These are phyloP conservation scores for Jasminum sambac DNA, from an alignment of 257 asterid genomes.

Conservation along the genomic window DNA sequence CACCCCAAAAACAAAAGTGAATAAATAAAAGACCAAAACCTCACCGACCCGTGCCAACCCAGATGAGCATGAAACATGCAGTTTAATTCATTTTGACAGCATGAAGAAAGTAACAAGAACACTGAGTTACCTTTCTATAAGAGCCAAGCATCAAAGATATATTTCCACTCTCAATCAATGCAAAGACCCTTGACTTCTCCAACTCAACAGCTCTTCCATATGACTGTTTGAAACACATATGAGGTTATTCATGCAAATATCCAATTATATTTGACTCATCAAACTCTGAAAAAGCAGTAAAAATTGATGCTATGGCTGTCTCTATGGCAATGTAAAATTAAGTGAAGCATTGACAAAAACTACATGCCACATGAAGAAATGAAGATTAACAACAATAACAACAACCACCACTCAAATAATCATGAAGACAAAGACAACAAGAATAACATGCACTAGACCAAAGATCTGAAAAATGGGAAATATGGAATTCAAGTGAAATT, in stretches of 20 bases:
- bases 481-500: not conserved
- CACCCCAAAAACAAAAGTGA: too few species aligned
- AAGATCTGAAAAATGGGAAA: not conserved
- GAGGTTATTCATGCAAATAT: slow-evolving; percentile 23
- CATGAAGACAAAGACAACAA: too few species aligned
- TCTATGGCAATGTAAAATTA: not conserved
- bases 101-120: slow-evolving; percentile 5
- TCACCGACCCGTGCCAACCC: not conserved
- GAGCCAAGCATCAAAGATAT: slow-evolving; percentile 82
- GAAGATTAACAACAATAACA: slow-evolving; percentile 5
- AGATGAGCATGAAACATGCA: slow-evolving; percentile 10
- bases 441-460: not conserved
- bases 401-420: too few species aligned
- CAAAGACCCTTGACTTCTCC: slow-evolving; percentile 80
- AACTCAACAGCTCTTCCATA: slow-evolving; percentile 91
- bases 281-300: slow-evolving; percentile 19
- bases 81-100: not conserved
- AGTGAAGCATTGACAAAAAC: not conserved
- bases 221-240: slow-evolving; percentile 53
- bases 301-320: not conserved
- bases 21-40: not conserved
- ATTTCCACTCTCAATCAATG: slow-evolving; percentile 91
- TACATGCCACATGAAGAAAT: slow-evolving; percentile 1
- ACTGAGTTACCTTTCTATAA: slow-evolving; percentile 60
- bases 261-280: slow-evolving; percentile 11